These are phyloP conservation scores for Sclerospora graminicola DNA, from an alignment of 352 stramenopile genomes.

Conservation along the genomic window DNA sequence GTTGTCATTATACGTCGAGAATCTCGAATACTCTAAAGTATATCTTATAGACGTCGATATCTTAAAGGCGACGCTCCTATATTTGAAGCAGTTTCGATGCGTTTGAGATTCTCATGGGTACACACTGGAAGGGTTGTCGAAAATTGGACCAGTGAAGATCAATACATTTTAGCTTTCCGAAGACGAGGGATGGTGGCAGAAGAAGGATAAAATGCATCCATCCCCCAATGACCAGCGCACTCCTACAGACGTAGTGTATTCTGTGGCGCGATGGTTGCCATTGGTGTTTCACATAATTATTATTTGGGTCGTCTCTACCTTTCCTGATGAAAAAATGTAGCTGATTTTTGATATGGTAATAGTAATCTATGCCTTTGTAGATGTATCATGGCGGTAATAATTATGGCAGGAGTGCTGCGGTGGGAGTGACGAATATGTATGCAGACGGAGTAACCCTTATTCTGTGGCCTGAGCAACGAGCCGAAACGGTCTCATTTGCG, in stretches of 20 bases:
- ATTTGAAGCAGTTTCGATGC: too few species aligned
- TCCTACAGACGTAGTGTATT: constrained; percentile 44
- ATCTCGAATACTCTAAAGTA: too few species aligned
- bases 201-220: constrained; percentile 19
- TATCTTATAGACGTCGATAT: too few species aligned
- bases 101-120: too few species aligned
- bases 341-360: not conserved
- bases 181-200: constrained; percentile 66
- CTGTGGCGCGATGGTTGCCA: constrained; percentile 51
- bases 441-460: constrained; percentile 56
- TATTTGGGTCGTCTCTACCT: constrained; percentile 31
- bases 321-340: not conserved
- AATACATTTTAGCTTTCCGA: too few species aligned
- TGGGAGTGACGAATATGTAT: constrained; percentile 65
- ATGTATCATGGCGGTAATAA: constrained; percentile 79
- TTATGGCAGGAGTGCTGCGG: constrained; percentile 44
- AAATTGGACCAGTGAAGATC: too few species aligned
- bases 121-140: too few species aligned
- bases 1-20: too few species aligned
- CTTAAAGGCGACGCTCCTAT: too few species aligned
- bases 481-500: constrained; percentile 59
- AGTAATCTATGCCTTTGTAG: constrained; percentile 10
- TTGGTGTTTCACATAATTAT: constrained; percentile 58
- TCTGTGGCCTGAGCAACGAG: constrained; percentile 52
- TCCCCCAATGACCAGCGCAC: constrained; percentile 37